Evolutionary conservation across 768 basidiomycete genomes (phyloP).

Genomic region (Phylloporus sp.): DNA sequence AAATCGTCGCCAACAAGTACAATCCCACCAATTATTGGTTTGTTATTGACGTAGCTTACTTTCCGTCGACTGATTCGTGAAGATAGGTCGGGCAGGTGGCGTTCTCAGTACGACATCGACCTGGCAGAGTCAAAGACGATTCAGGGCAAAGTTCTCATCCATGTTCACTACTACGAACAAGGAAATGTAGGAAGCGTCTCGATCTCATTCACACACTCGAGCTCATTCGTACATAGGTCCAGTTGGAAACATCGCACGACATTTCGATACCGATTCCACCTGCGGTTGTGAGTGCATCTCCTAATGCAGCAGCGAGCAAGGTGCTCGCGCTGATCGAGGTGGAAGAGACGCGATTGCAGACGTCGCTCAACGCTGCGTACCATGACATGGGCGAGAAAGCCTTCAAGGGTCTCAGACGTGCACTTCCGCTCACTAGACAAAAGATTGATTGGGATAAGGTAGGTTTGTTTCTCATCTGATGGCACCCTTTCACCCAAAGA

Average conservation of each 20-base stretch:
- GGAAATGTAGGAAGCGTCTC: conserved; percentile 64
- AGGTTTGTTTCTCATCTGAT: conserved; percentile 6
- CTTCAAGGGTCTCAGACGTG: conserved; percentile 87
- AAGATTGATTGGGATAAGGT: conserved; percentile 98
- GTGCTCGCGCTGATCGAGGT: conserved; percentile 77
- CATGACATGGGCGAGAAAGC: conserved; percentile 90
- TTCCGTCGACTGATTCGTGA: background rate
- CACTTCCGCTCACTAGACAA: conserved; percentile 86
- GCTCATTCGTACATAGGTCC: conserved; percentile 55
- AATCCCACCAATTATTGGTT: conserved; percentile 93
- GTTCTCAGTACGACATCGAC: conserved; percentile 80
- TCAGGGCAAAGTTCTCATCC: conserved; percentile 69
- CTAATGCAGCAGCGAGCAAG: conserved; percentile 56
- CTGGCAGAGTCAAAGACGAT: conserved; percentile 52
- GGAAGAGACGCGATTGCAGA: conserved; percentile 79
- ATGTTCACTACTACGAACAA: conserved; percentile 97
- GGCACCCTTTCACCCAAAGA: background rate
- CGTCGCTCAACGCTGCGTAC: conserved; percentile 76
- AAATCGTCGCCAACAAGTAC: conserved; percentile 94
- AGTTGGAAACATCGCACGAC: conserved; percentile 74
- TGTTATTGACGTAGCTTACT: background rate
- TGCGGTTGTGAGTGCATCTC: conserved; percentile 49
- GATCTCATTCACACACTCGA: background rate
- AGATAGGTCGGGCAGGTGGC: conserved; percentile 90
- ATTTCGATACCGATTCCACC: conserved; percentile 62